These are phyloP conservation scores for Flaveria linearis DNA, from an alignment of 129 eudicot genomes.

Conservation along the genomic window DNA sequence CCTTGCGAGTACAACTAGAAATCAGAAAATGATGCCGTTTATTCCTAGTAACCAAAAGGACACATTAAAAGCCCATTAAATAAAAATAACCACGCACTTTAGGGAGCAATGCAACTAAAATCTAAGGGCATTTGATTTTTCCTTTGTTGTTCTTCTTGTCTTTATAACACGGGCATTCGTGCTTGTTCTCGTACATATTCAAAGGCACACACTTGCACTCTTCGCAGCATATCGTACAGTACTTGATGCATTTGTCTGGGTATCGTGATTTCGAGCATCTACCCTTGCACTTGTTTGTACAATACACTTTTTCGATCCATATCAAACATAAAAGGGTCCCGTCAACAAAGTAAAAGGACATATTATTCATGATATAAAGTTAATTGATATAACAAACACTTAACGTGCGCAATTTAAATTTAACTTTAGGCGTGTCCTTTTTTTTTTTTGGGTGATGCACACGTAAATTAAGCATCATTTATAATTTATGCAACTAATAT, in stretches of 20 bases:
- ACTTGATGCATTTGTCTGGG: constrained; percentile 65
- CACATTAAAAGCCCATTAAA: constrained; percentile 28
- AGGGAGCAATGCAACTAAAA: constrained; percentile 21
- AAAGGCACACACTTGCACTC: constrained; percentile 83
- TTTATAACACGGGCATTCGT: constrained; percentile 82
- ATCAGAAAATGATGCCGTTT: constrained; percentile 31
- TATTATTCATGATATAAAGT: neutral
- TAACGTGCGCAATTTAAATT: neutral
- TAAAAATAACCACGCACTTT: constrained; percentile 15
- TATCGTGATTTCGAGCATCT: constrained; percentile 62
- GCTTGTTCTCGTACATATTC: constrained; percentile 70
- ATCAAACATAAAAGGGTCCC: neutral
- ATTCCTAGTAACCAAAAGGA: constrained; percentile 30
- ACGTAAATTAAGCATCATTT: too few relatives aligned
- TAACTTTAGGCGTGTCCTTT: too few relatives aligned
- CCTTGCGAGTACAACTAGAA: constrained; percentile 13
- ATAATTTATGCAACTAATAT: too few relatives aligned
- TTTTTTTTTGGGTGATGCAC: too few relatives aligned
- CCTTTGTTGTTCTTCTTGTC: constrained; percentile 72
- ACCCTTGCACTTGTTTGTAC: constrained; percentile 47
- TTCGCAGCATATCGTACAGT: constrained; percentile 63
- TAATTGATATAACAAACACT: neutral
- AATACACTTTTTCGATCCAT: constrained; percentile 32
- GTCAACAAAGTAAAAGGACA: neutral
- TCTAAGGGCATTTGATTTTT: constrained; percentile 75